Percentiles rank a stretch among this genome's conserved stretches.
Evolutionary conservation across 176 grass and related monocot species (phyloP).

Genomic region (Thinopyrum elongatum): DNA sequence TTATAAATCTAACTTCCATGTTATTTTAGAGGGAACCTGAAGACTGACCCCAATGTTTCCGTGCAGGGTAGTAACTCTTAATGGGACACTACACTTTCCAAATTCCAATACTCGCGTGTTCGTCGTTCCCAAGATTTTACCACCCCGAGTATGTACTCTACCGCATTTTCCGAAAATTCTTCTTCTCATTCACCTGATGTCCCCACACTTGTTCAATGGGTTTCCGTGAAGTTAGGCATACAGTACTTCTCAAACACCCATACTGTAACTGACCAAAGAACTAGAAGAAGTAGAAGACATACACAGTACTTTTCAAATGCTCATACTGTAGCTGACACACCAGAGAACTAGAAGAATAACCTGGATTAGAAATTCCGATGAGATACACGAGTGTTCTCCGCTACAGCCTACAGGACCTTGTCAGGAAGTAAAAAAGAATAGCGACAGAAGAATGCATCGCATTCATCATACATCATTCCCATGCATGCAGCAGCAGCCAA

Average conservation of each 20-base stretch:
- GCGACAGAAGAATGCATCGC: constrained; percentile 24
- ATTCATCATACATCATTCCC: constrained; percentile 16
- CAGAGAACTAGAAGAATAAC: constrained; percentile 30
- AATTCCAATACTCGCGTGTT: background rate
- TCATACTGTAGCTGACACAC: background rate
- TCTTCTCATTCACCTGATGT: constrained; percentile 2
- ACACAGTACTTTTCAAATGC: background rate
- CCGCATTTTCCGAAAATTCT: background rate
- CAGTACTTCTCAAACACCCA: background rate
- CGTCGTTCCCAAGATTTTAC: constrained; percentile 1
- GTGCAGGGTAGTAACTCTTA: constrained; percentile 9
- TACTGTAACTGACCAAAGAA: background rate
- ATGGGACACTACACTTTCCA: background rate
- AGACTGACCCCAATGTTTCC: background rate
- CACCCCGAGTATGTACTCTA: background rate
- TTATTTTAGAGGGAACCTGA: background rate
- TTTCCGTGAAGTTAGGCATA: background rate
- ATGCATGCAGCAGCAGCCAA: constrained; percentile 45
- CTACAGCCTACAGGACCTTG: constrained; percentile 26
- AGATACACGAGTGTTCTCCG: constrained; percentile 39
- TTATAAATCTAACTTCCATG: background rate
- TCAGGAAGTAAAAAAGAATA: constrained; percentile 57
- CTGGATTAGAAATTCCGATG: constrained; percentile 38
- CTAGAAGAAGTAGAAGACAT: constrained; percentile 9
- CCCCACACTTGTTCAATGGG: background rate